Percentiles rank a stretch among this genome's conserved stretches.
phyloP scores from a whole-genome alignment of 129 eudicot genomes.

The Escallonia herrerae region DNA sequence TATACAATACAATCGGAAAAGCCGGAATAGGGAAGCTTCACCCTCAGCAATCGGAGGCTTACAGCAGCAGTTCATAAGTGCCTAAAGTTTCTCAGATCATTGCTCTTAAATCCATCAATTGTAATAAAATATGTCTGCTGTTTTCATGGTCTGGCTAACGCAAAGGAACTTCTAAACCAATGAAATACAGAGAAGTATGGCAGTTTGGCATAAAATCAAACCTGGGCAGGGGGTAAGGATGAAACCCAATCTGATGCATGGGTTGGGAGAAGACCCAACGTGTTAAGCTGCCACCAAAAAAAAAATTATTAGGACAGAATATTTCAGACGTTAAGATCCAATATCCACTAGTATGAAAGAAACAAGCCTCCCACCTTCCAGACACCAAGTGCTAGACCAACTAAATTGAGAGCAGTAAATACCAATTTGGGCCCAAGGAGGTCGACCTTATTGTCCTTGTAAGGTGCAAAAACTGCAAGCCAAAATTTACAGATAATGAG shows the following conservation, averaged over 20 bases:
- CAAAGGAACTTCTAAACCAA: not conserved
- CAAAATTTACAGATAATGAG: constrained; percentile 1
- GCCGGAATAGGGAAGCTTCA: too few species aligned
- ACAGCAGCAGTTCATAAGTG: too few species aligned
- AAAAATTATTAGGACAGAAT: not conserved
- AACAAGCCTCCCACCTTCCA: constrained; percentile 50
- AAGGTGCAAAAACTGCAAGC: constrained; percentile 71
- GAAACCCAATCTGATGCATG: constrained; percentile 99
- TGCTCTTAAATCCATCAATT: not conserved
- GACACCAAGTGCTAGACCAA: constrained; percentile 66
- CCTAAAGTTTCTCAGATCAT: too few species aligned
- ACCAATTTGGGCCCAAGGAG: constrained; percentile 74
- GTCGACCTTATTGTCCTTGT: constrained; percentile 77
- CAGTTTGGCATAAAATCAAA: constrained; percentile 4
- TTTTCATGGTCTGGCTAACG: not conserved
- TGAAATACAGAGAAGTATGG: not conserved
- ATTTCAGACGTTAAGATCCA: not conserved
- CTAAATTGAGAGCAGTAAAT: constrained; percentile 69
- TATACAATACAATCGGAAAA: too few species aligned
- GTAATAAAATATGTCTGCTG: not conserved
- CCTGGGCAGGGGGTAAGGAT: constrained; percentile 90
- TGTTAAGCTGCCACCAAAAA: constrained; percentile 47
- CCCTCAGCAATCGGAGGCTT: too few species aligned
- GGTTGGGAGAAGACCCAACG: constrained; percentile 92
- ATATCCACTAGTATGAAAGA: not conserved